Conservation (phyloP, 148 eudicot genomes). For the Fallopia convolvulus region DNA sequence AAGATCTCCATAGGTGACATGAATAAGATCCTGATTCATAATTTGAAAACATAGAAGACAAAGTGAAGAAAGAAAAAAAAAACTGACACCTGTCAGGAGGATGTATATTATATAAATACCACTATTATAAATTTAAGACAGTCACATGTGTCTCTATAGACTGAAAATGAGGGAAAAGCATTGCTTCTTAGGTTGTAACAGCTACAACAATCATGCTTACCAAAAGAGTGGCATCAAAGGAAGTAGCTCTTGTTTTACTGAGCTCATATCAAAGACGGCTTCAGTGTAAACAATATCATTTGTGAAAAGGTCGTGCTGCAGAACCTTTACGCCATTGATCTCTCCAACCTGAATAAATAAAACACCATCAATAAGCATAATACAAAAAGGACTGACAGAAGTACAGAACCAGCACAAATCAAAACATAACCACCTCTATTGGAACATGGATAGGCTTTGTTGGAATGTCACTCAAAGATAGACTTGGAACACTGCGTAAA, state of each 20-base stretch:
- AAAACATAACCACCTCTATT: conserved; percentile 48
- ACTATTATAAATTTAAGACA: background rate
- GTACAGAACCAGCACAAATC: conserved; percentile 10
- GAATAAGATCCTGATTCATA: background rate
- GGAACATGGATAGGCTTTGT: conserved; percentile 75
- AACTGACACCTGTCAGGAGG: background rate
- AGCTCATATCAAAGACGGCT: conserved; percentile 83
- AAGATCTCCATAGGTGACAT: background rate
- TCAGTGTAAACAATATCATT: conserved; percentile 89
- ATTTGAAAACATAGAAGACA: background rate
- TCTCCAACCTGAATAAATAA: conserved; percentile 59
- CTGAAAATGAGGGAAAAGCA: background rate
- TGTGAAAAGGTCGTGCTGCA: conserved; percentile 93
- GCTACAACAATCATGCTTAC: conserved; percentile 33
- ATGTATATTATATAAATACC: too few species aligned
- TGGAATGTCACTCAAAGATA: conserved; percentile 81
- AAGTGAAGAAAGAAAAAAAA: background rate
- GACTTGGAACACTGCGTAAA: conserved; percentile 80
- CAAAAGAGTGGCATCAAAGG: conserved; percentile 91
- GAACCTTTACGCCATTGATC: conserved; percentile 70
- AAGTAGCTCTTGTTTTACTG: conserved; percentile 83
- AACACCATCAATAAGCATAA: conserved; percentile 11
- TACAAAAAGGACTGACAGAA: conserved; percentile 1
- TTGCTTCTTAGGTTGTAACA: background rate
- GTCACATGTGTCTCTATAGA: background rate